These are phyloP conservation scores for Fusarium multiceps DNA, from an alignment of 2,329 filamentous ascomycete species.

Conservation along the genomic window DNA sequence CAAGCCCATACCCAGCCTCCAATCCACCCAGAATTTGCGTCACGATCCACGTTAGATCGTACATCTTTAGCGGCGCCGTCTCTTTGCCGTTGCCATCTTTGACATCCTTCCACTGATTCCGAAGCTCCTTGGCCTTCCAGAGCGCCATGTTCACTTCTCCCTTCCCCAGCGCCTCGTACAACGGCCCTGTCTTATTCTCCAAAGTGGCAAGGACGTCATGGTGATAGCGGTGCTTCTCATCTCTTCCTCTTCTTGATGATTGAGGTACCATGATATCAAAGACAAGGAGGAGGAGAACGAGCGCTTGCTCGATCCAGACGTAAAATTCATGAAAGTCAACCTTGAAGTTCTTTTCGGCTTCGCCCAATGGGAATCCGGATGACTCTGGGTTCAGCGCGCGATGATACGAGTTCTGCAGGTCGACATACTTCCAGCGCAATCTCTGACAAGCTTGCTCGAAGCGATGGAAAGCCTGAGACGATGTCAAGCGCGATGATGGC, in stretches of 20 bases:
- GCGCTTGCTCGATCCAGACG: conserved; percentile 75
- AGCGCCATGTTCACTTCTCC: conserved; percentile 69
- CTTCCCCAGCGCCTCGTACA: conserved; percentile 65
- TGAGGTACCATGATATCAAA: conserved; percentile 67
- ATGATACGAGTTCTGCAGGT: conserved; percentile 67
- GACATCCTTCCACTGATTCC: conserved; percentile 79
- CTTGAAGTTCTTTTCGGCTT: conserved; percentile 77
- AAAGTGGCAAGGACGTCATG: conserved; percentile 75
- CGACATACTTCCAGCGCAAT: conserved; percentile 72
- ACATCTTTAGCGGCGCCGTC: conserved; percentile 62
- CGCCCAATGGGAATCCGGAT: conserved; percentile 51
- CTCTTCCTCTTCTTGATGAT: background rate
- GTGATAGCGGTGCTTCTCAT: conserved; percentile 68
- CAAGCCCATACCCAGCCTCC: conserved; percentile 66
- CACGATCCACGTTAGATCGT: conserved; percentile 71
- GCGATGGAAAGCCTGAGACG: conserved; percentile 61
- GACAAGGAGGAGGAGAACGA: conserved; percentile 74
- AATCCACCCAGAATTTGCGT: conserved; percentile 67
- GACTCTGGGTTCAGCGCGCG: conserved; percentile 57
- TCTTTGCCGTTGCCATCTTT: conserved; percentile 55
- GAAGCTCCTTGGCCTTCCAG: conserved; percentile 73
- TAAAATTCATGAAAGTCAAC: conserved; percentile 84
- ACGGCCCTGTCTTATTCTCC: conserved; percentile 65
- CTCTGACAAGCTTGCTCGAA: conserved; percentile 71
- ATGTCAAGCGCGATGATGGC: conserved; percentile 39